A percentile compares a stretch with the other conserved stretches of the same genome.
Evolutionary conservation across 2,329 filamentous ascomycete genomes (phyloP).

Genomic region (Apiospora arundinis): DNA sequence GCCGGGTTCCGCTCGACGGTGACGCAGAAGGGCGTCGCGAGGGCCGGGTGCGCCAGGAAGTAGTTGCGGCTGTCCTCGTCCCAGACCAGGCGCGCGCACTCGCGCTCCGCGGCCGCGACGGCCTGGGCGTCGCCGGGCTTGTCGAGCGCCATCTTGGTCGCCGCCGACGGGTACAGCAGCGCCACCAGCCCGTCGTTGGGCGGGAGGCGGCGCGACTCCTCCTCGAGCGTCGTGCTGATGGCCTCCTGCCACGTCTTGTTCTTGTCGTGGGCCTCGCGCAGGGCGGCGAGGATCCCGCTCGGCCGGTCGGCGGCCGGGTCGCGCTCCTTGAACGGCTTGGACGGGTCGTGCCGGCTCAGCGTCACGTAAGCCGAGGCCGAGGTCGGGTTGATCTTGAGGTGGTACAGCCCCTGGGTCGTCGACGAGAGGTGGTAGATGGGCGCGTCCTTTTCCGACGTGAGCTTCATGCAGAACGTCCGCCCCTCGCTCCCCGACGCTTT

Average conservation of each 20-base stretch:
- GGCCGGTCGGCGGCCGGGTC: slow-evolving; percentile 44
- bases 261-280: slow-evolving; percentile 39
- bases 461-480: slow-evolving; percentile 63
- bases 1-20: slow-evolving; percentile 63
- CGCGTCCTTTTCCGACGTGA: slow-evolving; percentile 63
- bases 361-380: slow-evolving; percentile 67
- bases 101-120: slow-evolving; percentile 68
- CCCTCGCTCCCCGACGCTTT: slow-evolving; percentile 65
- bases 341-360: slow-evolving; percentile 65
- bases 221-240: slow-evolving; percentile 64
- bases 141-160: slow-evolving; percentile 68
- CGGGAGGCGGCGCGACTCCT: slow-evolving; percentile 56
- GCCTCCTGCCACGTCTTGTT: slow-evolving; percentile 64
- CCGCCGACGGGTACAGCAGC: slow-evolving; percentile 70
- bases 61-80: slow-evolving; percentile 65
- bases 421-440: slow-evolving; percentile 73
- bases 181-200: slow-evolving; percentile 71
- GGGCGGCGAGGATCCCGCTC: slow-evolving; percentile 39
- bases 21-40: slow-evolving; percentile 68
- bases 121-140: slow-evolving; percentile 64
- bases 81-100: slow-evolving; percentile 76
- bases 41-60: slow-evolving; percentile 68
- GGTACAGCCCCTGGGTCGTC: slow-evolving; percentile 68
- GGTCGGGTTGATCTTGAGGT: slow-evolving; percentile 67
- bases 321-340: slow-evolving; percentile 56